A percentile compares a stretch with the other conserved stretches of the same genome.
Evolutionary conservation across 768 basidiomycete genomes (phyloP).

Genomic region (Naematelia aurantialba): DNA sequence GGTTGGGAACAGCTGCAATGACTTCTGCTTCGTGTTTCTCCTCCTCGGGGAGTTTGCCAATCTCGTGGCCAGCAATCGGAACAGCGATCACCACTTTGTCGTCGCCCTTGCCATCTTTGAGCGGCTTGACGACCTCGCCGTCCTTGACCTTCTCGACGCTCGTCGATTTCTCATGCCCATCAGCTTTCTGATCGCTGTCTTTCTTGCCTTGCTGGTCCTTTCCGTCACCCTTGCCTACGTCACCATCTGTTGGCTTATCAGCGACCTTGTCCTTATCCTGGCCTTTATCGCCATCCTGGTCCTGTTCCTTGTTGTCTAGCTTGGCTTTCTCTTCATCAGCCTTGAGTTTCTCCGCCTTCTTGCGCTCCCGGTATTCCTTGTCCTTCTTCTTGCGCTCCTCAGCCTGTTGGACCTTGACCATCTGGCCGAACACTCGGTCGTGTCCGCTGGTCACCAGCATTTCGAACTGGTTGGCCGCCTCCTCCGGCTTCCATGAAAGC

Average conservation of each 20-base stretch:
- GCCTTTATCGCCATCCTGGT: slow-evolving; percentile 11
- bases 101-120: not conserved
- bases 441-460: slow-evolving; percentile 25
- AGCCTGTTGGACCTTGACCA: slow-evolving; percentile 31
- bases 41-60: not conserved
- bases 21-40: slow-evolving; percentile 8
- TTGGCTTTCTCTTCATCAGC: slow-evolving; percentile 19
- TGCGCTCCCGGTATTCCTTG: slow-evolving; percentile 35
- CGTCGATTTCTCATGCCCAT: not conserved
- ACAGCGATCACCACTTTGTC: slow-evolving; percentile 1
- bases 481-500: slow-evolving; percentile 33
- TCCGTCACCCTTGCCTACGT: slow-evolving; percentile 1
- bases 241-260: slow-evolving; percentile 9
- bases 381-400: slow-evolving; percentile 35
- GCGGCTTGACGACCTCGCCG: not conserved
- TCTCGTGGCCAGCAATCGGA: not conserved
- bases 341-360: slow-evolving; percentile 27
- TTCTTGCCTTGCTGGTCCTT: slow-evolving; percentile 4
- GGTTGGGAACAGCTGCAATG: not conserved
- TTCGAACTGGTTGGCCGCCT: slow-evolving; percentile 30
- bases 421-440: slow-evolving; percentile 41
- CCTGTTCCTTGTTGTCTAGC: slow-evolving; percentile 13
- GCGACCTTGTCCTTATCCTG: slow-evolving; percentile 7
- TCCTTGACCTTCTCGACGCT: not conserved
- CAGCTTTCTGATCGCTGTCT: not conserved